Base-by-base conservation (phyloP, 2,329 filamentous ascomycete species). In the Rosellinia necatrix region DNA sequence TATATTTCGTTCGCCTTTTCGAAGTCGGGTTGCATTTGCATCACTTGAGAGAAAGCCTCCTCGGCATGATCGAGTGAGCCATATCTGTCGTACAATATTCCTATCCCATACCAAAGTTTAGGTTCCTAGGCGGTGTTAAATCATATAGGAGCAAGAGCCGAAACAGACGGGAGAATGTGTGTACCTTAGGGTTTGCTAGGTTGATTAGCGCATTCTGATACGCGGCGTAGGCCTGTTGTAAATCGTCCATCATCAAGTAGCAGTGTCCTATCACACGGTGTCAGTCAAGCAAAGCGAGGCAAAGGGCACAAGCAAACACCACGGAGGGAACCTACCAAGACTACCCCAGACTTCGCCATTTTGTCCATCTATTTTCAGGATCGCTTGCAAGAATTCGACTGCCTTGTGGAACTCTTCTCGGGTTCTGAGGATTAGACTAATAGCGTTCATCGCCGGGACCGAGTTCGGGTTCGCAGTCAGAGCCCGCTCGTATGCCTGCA, bases 1-100 rank as follows among this genome's bases (percentile, higher is more conserved):
- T 97, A 99, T 50, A 99, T 97, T 73, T 99, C 94, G 69, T 97
- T 97, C 54, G 93, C 92, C 81, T 99, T 99, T 70, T 99, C 94
- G 66, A 97, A 97, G 66, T 92, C 88, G 4, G 93, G 94, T 68
- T 96, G 89, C 88, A 99, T 97, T 65, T 91, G 89, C 94, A 99
- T 97, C 60, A 99, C 94, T 70, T 97, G 91, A 2, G 93, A 97
- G 71, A 97, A 97, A 4, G 94, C 94, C 72, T 97, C 94, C 73
- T 97, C 94, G 64, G 94, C 94, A 72, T 97, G 96, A 68, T 99
- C 94, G 42, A 97, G 83, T 24, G 92, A 97, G 6, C 94, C 94
- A 70, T 97, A 99, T 49, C 94, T 83, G 72, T 99, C 94, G 66
- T 99, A 99, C 1, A 99, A 78, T 41, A 99, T 99, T 34, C 94